Percentiles rank a stretch among this genome's conserved stretches.
Conservation (phyloP, 805 yeast species). For the Metschnikowia shivogae region DNA sequence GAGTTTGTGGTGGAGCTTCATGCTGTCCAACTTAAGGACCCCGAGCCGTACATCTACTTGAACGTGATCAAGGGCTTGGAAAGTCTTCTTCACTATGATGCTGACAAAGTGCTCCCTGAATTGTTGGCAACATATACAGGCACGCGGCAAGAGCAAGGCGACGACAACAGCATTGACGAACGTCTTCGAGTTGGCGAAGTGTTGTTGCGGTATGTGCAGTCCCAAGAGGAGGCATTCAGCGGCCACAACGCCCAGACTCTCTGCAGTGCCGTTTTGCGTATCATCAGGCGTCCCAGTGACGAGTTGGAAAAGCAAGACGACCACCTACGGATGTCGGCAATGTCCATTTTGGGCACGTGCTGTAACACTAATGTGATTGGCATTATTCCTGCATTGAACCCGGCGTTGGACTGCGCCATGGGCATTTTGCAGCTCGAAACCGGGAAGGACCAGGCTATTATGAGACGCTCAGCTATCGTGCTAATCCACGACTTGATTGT, state of each 20-base stretch:
- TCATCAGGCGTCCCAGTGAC: slow-evolving; percentile 28
- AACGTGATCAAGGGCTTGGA: slow-evolving; percentile 80
- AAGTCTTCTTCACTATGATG: slow-evolving; percentile 47
- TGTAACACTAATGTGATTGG: slow-evolving; percentile 59
- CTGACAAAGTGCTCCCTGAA: slow-evolving; percentile 30
- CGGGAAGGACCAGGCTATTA: slow-evolving; percentile 41
- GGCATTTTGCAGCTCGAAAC: slow-evolving; percentile 67
- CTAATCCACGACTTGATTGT: slow-evolving; percentile 56
- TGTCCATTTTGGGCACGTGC: slow-evolving; percentile 76
- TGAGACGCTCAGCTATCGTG: slow-evolving; percentile 75
- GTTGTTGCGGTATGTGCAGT: slow-evolving; percentile 52
- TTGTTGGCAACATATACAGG: slow-evolving; percentile 38
- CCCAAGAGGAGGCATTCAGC: slow-evolving; percentile 44
- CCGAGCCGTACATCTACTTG: slow-evolving; percentile 83
- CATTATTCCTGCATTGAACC: slow-evolving; percentile 43
- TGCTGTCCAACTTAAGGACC: slow-evolving; percentile 60
- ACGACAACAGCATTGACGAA: slow-evolving; percentile 48
- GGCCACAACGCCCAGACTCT: slow-evolving; percentile 43
- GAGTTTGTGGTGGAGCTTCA: slow-evolving; percentile 60
- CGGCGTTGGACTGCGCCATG: slow-evolving; percentile 68
- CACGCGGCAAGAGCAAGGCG: slow-evolving; percentile 13
- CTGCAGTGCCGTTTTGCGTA: slow-evolving; percentile 38
- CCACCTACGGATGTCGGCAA: slow-evolving; percentile 75
- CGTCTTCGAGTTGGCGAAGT: slow-evolving; percentile 83
- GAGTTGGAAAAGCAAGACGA: slow-evolving; percentile 43